Evolutionary conservation across 2,329 filamentous ascomycete genomes (phyloP), one percentile per base, ranked within the genome.

Genomic region (Fusarium poae): DNA sequence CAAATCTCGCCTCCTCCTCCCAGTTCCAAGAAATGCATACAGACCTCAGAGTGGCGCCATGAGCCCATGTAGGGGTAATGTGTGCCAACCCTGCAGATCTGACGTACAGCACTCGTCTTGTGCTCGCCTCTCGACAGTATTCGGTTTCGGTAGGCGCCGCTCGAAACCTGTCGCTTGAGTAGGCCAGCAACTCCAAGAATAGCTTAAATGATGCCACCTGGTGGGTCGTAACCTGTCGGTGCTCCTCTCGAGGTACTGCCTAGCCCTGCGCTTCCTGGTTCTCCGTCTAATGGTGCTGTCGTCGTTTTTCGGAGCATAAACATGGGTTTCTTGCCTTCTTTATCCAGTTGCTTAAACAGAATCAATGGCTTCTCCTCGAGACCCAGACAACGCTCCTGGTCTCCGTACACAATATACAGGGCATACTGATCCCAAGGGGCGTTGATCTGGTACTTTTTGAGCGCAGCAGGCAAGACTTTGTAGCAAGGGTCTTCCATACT

Each of bases 401-500:
- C 94, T n/a, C 96, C 96, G 74, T 97, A 97, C 6, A 99, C 96
- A 77, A 99, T 99, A 77, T 98, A 99, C 32, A 99, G 83, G 1
- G 96, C 95, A 77, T 99, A 99, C 76, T 98, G 93, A 72, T 97
- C 92, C 92, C 94, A 97, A 51, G 97, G 95, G 23, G 94, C 95
- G 71, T 97, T 95, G 82, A 99, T 99, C 77, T 98, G 96, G 82
- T 99, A 99, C 78, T 97, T 97, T 78, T 97, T 97, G 20, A 99
- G 86, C 4, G 96, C 96, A 18, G 97, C 96, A 2, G 96, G 96
- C 3, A 99, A 85, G 29, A 99, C 96, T 78, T 97, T 97, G 83
- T 97, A 92, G 82, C 96, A 99, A 4, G 96, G 96, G 76, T 99
- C 96, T 72, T 99, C 96, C 87, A 98, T 97, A 77, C 92, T 96